These are phyloP conservation scores for Pilobolus umbonatus DNA, from an alignment of 192 early-diverging fungal genomes.

Conservation along the genomic window DNA sequence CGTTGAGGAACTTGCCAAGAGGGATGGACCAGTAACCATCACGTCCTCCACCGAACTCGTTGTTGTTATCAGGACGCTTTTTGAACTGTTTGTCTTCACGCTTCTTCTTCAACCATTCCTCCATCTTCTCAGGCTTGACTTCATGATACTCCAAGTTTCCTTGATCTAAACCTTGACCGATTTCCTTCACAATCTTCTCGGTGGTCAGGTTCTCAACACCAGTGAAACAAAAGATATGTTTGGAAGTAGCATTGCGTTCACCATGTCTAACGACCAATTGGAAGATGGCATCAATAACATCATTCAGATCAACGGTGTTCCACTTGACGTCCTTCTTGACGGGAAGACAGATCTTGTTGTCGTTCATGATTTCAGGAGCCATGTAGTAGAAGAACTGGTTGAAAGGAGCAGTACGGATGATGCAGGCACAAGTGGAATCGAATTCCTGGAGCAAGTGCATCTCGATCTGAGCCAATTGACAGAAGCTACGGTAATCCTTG, in stretches of 20 bases:
- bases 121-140: neutral
- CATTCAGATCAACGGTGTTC: slow-evolving; percentile 17
- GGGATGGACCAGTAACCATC: slow-evolving; percentile 21
- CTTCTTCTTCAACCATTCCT: slow-evolving; percentile 3
- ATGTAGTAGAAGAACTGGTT: slow-evolving; percentile 25
- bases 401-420: slow-evolving; percentile 13
- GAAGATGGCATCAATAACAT: slow-evolving; percentile 15
- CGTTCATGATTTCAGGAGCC: slow-evolving; percentile 11
- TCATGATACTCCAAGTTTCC: slow-evolving; percentile 7
- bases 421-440: neutral
- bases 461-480: slow-evolving; percentile 17
- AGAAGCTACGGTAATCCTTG: slow-evolving; percentile 9
- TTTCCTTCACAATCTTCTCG: slow-evolving; percentile 8
- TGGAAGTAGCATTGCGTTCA: neutral
- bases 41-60: neutral
- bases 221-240: slow-evolving; percentile 9
- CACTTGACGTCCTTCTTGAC: slow-evolving; percentile 20
- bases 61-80: neutral
- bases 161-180: slow-evolving; percentile 4
- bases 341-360: slow-evolving; percentile 12
- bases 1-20: slow-evolving; percentile 20
- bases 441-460: slow-evolving; percentile 4
- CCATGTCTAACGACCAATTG: slow-evolving; percentile 1
- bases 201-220: neutral
- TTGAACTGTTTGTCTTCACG: slow-evolving; percentile 18